Conservation (phyloP, 768 basidiomycete genomes). For the Auricularia sp. region DNA sequence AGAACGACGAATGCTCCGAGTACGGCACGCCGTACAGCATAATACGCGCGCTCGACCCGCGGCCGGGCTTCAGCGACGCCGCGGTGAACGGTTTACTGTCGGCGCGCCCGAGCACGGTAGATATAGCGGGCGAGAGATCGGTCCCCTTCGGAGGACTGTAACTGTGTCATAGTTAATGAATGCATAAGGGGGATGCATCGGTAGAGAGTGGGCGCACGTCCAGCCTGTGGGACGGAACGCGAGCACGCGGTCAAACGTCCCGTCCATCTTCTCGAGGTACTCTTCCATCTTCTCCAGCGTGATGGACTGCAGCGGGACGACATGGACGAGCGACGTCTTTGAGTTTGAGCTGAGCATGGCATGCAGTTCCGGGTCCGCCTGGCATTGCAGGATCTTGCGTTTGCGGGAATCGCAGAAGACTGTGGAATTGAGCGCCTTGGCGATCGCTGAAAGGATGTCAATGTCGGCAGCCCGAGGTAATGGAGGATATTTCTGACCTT, state of each 20-base stretch:
- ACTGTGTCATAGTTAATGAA: slow-evolving; percentile 23
- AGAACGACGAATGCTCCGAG: slow-evolving; percentile 94
- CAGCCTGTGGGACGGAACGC: slow-evolving; percentile 94
- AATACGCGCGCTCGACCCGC: slow-evolving; percentile 57
- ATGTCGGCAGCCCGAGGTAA: not conserved
- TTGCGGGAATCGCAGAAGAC: slow-evolving; percentile 87
- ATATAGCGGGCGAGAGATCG: slow-evolving; percentile 51
- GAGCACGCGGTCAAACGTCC: slow-evolving; percentile 57
- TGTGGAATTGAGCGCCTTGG: slow-evolving; percentile 66
- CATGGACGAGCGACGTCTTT: slow-evolving; percentile 65
- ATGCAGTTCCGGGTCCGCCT: slow-evolving; percentile 76
- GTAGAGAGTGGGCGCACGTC: slow-evolving; percentile 52
- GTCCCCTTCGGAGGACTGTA: slow-evolving; percentile 58
- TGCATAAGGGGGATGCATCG: slow-evolving; percentile 1
- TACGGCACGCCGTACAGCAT: slow-evolving; percentile 82
- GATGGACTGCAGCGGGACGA: slow-evolving; percentile 68
- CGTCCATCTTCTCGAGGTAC: slow-evolving; percentile 68
- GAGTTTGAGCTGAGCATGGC: slow-evolving; percentile 69
- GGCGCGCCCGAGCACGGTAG: slow-evolving; percentile 55
- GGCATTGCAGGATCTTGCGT: slow-evolving; percentile 68
- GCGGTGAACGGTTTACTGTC: slow-evolving; percentile 61
- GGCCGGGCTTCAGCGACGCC: slow-evolving; percentile 53
- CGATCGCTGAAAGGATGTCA: slow-evolving; percentile 49
- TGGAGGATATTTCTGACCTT: slow-evolving; percentile 44
- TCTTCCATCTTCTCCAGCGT: slow-evolving; percentile 63